Evolutionary conservation across 2,329 filamentous ascomycete genomes (phyloP).

Genomic region (Penicillium janthinellum): DNA sequence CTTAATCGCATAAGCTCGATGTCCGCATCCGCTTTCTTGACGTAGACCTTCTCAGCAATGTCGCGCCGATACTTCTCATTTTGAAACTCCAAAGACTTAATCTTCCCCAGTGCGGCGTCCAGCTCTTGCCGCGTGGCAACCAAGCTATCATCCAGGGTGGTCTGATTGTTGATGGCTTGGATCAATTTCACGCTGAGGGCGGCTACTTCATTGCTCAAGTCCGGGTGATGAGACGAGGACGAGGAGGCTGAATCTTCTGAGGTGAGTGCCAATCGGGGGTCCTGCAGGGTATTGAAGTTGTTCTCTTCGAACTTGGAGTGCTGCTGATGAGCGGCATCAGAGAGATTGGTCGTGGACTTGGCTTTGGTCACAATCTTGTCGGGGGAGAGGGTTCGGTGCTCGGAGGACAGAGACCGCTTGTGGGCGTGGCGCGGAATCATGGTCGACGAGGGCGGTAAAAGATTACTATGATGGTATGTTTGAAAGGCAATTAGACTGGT

Average conservation of each 20-base stretch:
- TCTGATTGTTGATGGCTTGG: slow-evolving; percentile 96
- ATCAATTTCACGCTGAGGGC: slow-evolving; percentile 93
- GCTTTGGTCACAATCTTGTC: slow-evolving; percentile 46
- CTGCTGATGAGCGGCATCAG: slow-evolving; percentile 35
- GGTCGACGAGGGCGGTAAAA: slow-evolving; percentile 38
- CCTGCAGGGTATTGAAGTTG: slow-evolving; percentile 51
- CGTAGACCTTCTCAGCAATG: slow-evolving; percentile 72
- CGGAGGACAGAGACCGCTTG: slow-evolving; percentile 42
- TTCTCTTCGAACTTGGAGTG: slow-evolving; percentile 36
- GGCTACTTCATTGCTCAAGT: slow-evolving; percentile 75
- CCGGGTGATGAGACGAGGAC: slow-evolving; percentile 54
- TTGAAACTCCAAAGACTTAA: slow-evolving; percentile 69
- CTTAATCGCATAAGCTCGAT: slow-evolving; percentile 65
- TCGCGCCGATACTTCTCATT: slow-evolving; percentile 70
- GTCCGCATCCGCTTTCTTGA: slow-evolving; percentile 74
- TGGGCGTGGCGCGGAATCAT: slow-evolving; percentile 42
- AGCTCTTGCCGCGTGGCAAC: slow-evolving; percentile 81
- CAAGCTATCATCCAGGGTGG: slow-evolving; percentile 83
- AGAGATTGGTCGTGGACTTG: slow-evolving; percentile 48
- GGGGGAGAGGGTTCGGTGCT: slow-evolving; percentile 37
- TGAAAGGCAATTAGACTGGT: slow-evolving; percentile 44
- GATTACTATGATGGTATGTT: slow-evolving; percentile 37
- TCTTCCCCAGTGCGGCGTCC: slow-evolving; percentile 68
- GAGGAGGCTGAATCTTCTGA: slow-evolving; percentile 40
- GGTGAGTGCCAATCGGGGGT: slow-evolving; percentile 43